Evolutionary conservation across 23 red algal genomes (phyloP).

Genomic region (Chondrus crispus): DNA sequence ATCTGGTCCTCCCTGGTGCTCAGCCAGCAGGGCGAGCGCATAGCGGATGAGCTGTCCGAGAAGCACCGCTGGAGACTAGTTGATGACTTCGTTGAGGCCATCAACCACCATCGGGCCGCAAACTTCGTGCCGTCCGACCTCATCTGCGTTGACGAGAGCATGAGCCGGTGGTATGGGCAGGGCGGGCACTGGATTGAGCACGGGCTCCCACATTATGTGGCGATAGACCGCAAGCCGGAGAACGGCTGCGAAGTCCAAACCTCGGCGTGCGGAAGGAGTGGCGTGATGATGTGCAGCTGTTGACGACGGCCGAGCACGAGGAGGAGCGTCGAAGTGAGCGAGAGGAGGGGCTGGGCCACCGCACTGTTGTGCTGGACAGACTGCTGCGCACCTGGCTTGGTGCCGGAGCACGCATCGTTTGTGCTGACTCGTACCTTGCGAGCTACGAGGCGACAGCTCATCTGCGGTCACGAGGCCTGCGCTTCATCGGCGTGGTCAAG

Average conservation of each 20-base stretch:
- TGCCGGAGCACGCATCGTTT: too few species aligned
- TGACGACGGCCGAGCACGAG: too few species aligned
- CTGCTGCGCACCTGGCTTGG: too few species aligned
- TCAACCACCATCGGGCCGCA: background rate
- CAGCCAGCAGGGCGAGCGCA: too few species aligned
- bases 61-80: background rate
- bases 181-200: background rate
- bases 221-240: constrained; percentile 1
- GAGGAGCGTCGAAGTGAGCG: too few species aligned
- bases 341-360: too few species aligned
- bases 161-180: background rate
- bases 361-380: too few species aligned
- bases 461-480: background rate
- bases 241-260: constrained; percentile 26
- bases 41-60: too few species aligned
- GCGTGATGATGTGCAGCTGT: too few species aligned
- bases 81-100: constrained; percentile 12
- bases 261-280: too few species aligned
- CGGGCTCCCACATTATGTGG: constrained; percentile 7
- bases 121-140: background rate
- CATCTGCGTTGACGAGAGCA: constrained; percentile 8
- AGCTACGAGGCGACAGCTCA: background rate
- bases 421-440: constrained; percentile 21
- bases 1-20: too few species aligned
- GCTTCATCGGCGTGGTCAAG: constrained; percentile 31